Evolutionary conservation across 2,329 filamentous ascomycete species (phyloP), one percentile per base, ranked within the genome.

Genomic region (Rugonectria rugulosa): DNA sequence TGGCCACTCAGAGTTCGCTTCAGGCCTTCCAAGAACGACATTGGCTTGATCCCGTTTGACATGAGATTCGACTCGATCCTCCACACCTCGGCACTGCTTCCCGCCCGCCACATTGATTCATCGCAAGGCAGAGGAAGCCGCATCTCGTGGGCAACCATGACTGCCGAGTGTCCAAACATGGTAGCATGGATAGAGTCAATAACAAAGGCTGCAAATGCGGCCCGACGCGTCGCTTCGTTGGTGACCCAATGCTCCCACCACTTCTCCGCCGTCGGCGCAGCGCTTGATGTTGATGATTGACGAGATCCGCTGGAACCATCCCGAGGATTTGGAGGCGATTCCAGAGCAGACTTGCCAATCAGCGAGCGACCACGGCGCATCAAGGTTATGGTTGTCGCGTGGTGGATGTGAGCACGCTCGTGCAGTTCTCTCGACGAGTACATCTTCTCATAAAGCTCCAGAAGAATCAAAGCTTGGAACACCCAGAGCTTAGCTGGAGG

Each of bases 361-460:
- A 99, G 79, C 2, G 93, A 96, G 66, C 92, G 90, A 5, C 95
- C 95, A 66, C 95, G 86, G 29, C 95, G 88, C 94, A 99, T 98
- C 56, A 98, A 78, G 0, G 93, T 97, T 61, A 99, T 87, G 0
- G 93, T 97, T 0, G 94, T 97, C 12, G 94, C 94, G 70, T 99
- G 95, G 68, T 98, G 94, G 40, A 98, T 97, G 66, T 98, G 94
- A 1, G 94, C 94, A 62, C 95, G 84, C 74, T 99, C 95, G 73
- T 99, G 95, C 26, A 98, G 79, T 55, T 91, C 88, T 61, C 93
- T 85, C 1, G 94, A 97, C 32, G 92, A 95, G 72, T 94, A 98
- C 90, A 97, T 95, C 80, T 99, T 99, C 77, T 99, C 95, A 68
- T 96, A 98, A 1, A 97, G 78, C 72, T 99, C 95, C 11, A 98